Conservation (phyloP, 352 stramenopile genomes). For the Thalassiosira hispida region DNA sequence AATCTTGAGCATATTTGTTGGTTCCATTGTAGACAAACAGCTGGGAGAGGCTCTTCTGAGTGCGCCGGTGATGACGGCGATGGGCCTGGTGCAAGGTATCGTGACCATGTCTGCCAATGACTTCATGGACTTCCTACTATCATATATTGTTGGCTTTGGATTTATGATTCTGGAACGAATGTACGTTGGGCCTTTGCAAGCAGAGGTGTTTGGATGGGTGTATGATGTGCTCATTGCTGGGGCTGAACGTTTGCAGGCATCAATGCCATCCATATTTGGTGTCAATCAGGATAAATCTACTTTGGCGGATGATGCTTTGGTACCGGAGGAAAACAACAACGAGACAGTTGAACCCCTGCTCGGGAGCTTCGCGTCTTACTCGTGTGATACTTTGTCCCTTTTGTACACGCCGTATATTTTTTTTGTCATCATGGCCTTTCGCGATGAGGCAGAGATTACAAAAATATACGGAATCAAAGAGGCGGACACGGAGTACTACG, state of each 20-base stretch:
- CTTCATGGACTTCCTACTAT: constrained; percentile 96
- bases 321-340: constrained; percentile 53
- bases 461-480: constrained; percentile 95
- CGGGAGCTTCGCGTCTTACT: constrained; percentile 91
- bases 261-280: constrained; percentile 24
- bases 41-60: constrained; percentile 92
- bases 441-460: constrained; percentile 91
- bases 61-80: constrained; percentile 89
- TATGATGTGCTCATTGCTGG: constrained; percentile 18
- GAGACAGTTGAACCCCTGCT: constrained; percentile 96
- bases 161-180: constrained; percentile 93
- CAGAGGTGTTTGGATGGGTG: constrained; percentile 77
- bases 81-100: constrained; percentile 90
- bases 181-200: constrained; percentile 90
- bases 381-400: constrained; percentile 90
- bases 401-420: constrained; percentile 95
- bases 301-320: constrained; percentile 11
- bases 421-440: constrained; percentile 94
- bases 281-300: constrained; percentile 11
- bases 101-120: constrained; percentile 95
- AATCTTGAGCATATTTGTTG: constrained; percentile 89
- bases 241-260: not conserved
- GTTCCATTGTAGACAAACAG: constrained; percentile 90
- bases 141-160: constrained; percentile 93
- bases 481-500: constrained; percentile 97